Base-by-base conservation (phyloP, 495 filamentous ascomycete species). In the Daldinia loculata region DNA sequence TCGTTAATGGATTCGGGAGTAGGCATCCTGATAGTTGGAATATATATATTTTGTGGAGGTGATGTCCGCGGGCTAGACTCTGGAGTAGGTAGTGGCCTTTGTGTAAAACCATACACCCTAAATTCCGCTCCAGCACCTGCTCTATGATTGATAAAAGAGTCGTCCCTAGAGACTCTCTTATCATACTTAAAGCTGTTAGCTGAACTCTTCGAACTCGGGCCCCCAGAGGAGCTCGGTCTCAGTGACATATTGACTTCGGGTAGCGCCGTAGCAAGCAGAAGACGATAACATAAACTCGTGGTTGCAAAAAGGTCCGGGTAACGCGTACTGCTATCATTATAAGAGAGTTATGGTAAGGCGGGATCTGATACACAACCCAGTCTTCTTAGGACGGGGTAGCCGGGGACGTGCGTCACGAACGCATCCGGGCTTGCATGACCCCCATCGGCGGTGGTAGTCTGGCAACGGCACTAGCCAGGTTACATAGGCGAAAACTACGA, bases 361-460 rank as follows among this genome's bases (percentile, higher is more conserved):
- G 71, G 70, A 76, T 78, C 80, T 83, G 82, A 83, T 76, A 84
- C 81, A 82, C 52, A 58, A 71, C 75, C 81, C 78, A 72, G 81
- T 77, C 75, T 69, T 45, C 71, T 70, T 69, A 73, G 75, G 55
- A 78, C 72, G 77, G 77, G 77, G 75, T 70, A 73, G 67, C 68
- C 72, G 71, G 78, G 76, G 72, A 77, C 80, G 75, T 81, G 78
- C 79, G 76, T 75, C 57, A 61, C 64, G 71, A 72, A 75, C 63
- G 68, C 76, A 63, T 75, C 74, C 61, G 71, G 62, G 52, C 55
- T 57, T 74, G 70, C 75, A 74, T 68, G 55, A 68, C 56, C 48
- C 55, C 53, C 45, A 56, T 64, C 63, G 63, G 62, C 63, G 63
- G 58, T 60, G 64, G 61, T 50, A 56, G 61, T 59, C 57, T 63